A percentile compares a stretch with the other conserved stretches of the same genome.
Evolutionary conservation across 192 early-diverging fungal genomes (phyloP).

Genomic region (Chytriomyces confervae): DNA sequence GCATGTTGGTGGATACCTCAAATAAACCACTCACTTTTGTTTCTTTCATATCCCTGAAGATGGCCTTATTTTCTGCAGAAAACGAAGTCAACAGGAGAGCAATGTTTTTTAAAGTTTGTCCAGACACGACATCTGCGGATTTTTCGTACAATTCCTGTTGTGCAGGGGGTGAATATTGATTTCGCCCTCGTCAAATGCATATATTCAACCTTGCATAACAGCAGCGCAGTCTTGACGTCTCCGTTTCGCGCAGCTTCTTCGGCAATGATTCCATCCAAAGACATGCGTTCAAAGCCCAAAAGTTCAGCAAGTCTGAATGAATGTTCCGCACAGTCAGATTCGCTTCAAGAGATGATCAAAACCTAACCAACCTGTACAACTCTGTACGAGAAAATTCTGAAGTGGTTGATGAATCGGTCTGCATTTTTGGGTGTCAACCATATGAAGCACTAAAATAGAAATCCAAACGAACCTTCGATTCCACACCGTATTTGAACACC

Average conservation of each 20-base stretch:
- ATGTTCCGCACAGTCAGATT: not conserved
- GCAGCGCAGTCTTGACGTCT: conserved; percentile 54
- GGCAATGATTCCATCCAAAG: conserved; percentile 58
- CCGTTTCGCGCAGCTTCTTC: conserved; percentile 63
- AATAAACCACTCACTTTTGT: not conserved
- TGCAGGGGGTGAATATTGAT: not conserved
- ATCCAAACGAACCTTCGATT: not conserved
- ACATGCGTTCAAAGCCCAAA: conserved; percentile 47
- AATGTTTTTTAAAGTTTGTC: conserved; percentile 41
- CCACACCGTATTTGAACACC: conserved; percentile 47
- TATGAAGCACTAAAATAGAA: not conserved
- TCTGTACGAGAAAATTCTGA: conserved; percentile 35
- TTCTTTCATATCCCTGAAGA: conserved; percentile 44
- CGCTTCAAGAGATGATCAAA: not conserved
- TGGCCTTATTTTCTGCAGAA: conserved; percentile 43
- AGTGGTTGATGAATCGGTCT: not conserved
- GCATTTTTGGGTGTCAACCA: conserved; percentile 22
- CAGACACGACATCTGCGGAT: conserved; percentile 41
- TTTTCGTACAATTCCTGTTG: conserved; percentile 52
- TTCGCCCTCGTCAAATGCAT: not conserved
- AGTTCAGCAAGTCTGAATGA: conserved; percentile 48
- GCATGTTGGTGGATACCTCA: not conserved
- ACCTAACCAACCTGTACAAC: conserved; percentile 34
- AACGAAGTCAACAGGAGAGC: conserved; percentile 41
- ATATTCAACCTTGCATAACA: conserved; percentile 44